Evolutionary conservation across 192 early-diverging fungal genomes (phyloP), one percentile per base, ranked within the genome.

Genomic region (Phycomyces blakesleeanus): DNA sequence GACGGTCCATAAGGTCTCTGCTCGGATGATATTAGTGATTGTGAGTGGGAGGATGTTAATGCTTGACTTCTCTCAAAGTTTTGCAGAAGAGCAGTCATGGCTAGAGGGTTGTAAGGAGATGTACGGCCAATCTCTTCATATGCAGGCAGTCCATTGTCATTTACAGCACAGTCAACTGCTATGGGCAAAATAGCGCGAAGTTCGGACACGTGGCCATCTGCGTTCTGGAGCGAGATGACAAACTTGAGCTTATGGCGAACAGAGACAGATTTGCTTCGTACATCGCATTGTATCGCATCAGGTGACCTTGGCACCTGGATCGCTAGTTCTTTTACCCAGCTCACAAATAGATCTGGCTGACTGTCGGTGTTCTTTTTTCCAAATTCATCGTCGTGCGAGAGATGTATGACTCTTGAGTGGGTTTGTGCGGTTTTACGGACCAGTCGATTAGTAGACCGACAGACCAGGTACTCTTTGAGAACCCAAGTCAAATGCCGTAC

Each of bases 391-490:
- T 51, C 42, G 15, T 38, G n/a, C 22, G 6, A 41, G 3, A 22
- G 26, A 18, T 51, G 38, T 29, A 55, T 27, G 1, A 50, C 21
- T 22, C 44, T 34, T 11, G 66, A 42, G 52, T 64, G 55, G 7
- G 59, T 37, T 47, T 53, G 49, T 29, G 66, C 22, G 22, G 52
- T 24, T 20, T 39, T 39, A 39, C 51, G 24, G 0, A 67, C 44
- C 18, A 62, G 4, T 27, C 40, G 41, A 37, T 29, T 50, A 0
- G 61, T 26, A 54, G 70, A 73, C 25, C 72, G 67, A 66, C 78
- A 83, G 0, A 81, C 72, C 22, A 74, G 58, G 42, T 81, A 84
- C 67, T 87, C 86, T 25, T 82, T 84, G 52, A 87, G 66, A 8
- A 72, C 55, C 44, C 76, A 77, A n/a, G 73, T 71, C 5, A 81